These are phyloP conservation scores for Hypoxylon sp. DNA, from an alignment of 2,329 filamentous ascomycete species.

Conservation along the genomic window DNA sequence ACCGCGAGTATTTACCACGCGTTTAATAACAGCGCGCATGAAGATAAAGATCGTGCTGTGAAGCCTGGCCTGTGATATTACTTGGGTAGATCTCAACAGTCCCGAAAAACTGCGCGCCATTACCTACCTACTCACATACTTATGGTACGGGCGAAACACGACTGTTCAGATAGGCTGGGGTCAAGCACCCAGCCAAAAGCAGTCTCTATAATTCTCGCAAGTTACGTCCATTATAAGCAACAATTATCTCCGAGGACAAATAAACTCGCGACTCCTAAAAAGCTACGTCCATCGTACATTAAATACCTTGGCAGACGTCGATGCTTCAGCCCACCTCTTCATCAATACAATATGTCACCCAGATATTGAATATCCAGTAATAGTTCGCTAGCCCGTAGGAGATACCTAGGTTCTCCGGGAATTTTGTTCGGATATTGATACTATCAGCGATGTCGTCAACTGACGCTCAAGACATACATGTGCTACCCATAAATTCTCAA, in stretches of 20 bases:
- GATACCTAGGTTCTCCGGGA: no score
- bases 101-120: background rate
- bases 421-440: background rate
- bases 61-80: background rate
- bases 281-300: background rate
- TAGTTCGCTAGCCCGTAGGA: no score
- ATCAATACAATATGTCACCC: background rate
- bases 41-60: no score
- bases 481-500: background rate
- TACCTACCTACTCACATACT: background rate
- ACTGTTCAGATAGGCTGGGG: background rate
- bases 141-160: background rate
- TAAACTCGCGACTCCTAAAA: background rate
- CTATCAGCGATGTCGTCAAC: background rate
- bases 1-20: background rate
- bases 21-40: background rate
- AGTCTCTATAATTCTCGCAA: background rate
- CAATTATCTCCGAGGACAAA: conserved; percentile 6
- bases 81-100: background rate
- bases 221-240: conserved; percentile 1
- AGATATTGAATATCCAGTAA: background rate
- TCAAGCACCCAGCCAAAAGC: background rate
- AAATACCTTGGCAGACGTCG: background rate
- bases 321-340: conserved; percentile 5
- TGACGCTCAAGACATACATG: background rate